These are phyloP conservation scores for Suillus variegatus DNA, from an alignment of 768 basidiomycete species.

Conservation along the genomic window DNA sequence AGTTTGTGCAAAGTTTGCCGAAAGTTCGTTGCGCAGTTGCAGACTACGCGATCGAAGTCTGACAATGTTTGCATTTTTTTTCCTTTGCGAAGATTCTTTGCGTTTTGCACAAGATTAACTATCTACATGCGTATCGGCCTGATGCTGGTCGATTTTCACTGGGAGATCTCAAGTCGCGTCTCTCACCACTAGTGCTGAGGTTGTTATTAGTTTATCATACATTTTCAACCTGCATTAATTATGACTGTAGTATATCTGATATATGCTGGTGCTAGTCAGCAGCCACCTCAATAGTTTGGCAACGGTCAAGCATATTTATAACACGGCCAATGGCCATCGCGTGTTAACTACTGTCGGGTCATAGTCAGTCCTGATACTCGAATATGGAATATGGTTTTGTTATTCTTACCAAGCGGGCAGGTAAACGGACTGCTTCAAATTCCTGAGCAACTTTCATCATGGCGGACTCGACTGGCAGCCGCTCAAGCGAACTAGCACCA, in stretches of 20 bases:
- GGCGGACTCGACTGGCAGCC: constrained; percentile 25
- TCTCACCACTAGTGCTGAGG: background rate
- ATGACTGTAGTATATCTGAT: background rate
- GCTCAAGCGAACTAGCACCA: constrained; percentile 28
- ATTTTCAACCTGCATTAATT: background rate
- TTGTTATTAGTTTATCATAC: background rate
- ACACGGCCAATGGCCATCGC: background rate
- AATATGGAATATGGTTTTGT: background rate
- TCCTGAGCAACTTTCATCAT: constrained; percentile 18
- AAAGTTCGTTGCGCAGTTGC: too few relatives aligned
- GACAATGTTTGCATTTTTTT: too few relatives aligned
- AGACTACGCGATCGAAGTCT: too few relatives aligned
- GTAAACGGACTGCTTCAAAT: constrained; percentile 24
- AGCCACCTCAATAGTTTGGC: background rate
- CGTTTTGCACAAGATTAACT: too few relatives aligned
- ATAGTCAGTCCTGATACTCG: background rate
- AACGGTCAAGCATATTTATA: background rate
- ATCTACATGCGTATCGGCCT: too few relatives aligned
- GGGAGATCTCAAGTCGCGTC: background rate
- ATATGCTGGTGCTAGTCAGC: background rate
- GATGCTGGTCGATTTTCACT: too few relatives aligned
- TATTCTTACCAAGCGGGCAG: constrained; percentile 1
- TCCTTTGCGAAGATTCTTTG: too few relatives aligned
- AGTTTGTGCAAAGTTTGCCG: background rate
- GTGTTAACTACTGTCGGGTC: background rate